Evolutionary conservation across 176 grass and related monocot species (phyloP).

Genomic region (Triticum monococcum): DNA sequence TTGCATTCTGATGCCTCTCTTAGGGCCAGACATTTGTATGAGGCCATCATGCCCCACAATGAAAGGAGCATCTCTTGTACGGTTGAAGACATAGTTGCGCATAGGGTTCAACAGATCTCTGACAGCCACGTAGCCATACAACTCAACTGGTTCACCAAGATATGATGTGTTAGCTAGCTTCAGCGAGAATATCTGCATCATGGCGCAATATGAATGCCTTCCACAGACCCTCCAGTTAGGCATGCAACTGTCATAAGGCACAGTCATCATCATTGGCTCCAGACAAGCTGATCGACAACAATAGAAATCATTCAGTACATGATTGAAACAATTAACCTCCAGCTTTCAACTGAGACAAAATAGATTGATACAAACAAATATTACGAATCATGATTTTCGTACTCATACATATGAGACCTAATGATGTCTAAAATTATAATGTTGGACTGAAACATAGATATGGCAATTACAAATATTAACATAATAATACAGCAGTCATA

Average conservation of each 20-base stretch:
- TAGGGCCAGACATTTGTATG: background rate
- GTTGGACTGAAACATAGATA: background rate
- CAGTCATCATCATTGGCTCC: background rate
- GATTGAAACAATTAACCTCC: background rate
- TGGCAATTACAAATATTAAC: background rate
- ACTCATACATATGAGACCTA: background rate
- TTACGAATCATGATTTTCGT: background rate
- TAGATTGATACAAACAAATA: background rate
- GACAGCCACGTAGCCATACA: background rate
- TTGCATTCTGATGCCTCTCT: background rate
- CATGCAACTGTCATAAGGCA: background rate
- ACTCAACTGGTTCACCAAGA: background rate
- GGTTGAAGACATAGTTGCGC: background rate
- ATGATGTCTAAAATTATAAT: background rate
- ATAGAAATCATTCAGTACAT: background rate
- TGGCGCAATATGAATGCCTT: background rate
- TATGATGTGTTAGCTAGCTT: background rate
- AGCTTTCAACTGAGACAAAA: background rate
- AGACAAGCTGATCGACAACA: background rate
- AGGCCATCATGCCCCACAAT: background rate
- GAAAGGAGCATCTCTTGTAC: background rate
- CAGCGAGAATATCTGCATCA: conserved; percentile 2
- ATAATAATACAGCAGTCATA: background rate
- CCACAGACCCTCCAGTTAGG: background rate
- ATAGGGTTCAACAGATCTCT: background rate